These are phyloP conservation scores for Rauvolfia tetraphylla DNA, from an alignment of 257 asterid genomes.

Conservation along the genomic window DNA sequence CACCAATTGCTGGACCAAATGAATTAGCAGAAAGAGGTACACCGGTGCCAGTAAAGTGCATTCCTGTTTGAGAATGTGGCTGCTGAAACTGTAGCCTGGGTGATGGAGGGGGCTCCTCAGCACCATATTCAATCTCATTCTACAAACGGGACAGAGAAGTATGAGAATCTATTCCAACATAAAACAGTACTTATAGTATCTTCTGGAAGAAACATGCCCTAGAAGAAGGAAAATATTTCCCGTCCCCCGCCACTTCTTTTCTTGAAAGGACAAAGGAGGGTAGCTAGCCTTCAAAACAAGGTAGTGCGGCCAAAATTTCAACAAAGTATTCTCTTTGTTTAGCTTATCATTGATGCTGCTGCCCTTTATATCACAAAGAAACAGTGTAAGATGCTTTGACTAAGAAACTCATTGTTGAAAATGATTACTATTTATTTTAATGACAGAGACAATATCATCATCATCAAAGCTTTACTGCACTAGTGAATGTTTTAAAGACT, in stretches of 20 bases:
- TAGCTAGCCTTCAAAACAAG: neutral
- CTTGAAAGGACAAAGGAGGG: neutral
- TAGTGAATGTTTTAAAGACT: neutral
- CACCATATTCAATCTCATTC: constrained; percentile 55
- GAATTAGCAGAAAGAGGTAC: constrained; percentile 38
- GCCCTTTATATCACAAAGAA: neutral
- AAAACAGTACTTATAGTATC: neutral
- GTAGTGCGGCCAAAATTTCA: neutral
- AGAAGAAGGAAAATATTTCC: neutral
- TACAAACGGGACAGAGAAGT: constrained; percentile 20
- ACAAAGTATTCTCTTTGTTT: neutral
- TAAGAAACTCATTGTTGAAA: neutral
- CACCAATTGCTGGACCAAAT: constrained; percentile 39
- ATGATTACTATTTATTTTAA: neutral
- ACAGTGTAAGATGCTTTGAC: neutral
- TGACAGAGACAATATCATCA: neutral
- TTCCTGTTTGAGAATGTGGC: constrained; percentile 31
- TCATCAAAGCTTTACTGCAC: neutral
- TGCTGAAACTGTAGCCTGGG: constrained; percentile 41
- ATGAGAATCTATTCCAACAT: neutral
- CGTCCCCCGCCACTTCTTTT: neutral
- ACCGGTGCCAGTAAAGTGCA: constrained; percentile 35
- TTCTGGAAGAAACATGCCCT: neutral
- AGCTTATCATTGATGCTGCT: neutral
- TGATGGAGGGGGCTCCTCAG: constrained; percentile 56